Evolutionary conservation across 441 rosid species (phyloP).

Genomic region (Euphorbia celastroides): DNA sequence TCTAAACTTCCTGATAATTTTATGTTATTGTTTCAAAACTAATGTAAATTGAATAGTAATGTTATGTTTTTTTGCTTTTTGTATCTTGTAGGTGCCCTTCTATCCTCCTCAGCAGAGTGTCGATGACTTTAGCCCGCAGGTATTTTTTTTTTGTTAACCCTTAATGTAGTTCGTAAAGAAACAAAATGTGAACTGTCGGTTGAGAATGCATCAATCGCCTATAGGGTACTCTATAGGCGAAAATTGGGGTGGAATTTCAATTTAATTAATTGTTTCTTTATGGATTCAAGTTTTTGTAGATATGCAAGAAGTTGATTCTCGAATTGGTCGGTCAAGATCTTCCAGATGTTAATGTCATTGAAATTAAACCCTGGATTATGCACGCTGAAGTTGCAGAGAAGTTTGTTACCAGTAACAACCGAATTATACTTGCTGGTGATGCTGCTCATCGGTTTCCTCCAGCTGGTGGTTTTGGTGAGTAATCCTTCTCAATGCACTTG

Average conservation of each 20-base stretch:
- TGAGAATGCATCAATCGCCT: conserved; percentile 2
- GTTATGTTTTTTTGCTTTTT: conserved; percentile 9
- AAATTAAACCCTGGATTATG: conserved; percentile 96
- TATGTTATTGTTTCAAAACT: conserved; percentile 9
- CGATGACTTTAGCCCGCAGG: conserved; percentile 70
- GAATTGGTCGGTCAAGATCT: conserved; percentile 83
- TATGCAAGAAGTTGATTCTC: conserved; percentile 71
- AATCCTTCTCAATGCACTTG: background rate
- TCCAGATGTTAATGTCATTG: conserved; percentile 67
- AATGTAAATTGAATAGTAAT: conserved; percentile 4
- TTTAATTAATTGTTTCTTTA: conserved; percentile 29
- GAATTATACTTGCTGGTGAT: conserved; percentile 82
- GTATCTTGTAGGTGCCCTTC: conserved; percentile 61
- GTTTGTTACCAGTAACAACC: conserved; percentile 50
- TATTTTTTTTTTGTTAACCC: conserved; percentile 24
- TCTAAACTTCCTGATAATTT: conserved; percentile 1
- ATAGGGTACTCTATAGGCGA: background rate
- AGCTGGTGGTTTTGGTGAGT: conserved; percentile 98
- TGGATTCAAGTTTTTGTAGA: conserved; percentile 53
- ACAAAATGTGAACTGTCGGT: conserved; percentile 3
- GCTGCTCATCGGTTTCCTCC: conserved; percentile 98
- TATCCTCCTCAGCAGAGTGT: conserved; percentile 93
- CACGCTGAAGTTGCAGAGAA: conserved; percentile 96
- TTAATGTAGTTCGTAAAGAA: conserved; percentile 3
- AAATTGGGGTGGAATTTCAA: background rate